Evolutionary conservation across 225 moss, liverwort and hornwort genomes (phyloP), one percentile per base, ranked within the genome.

Genomic region (Physcomitrellopsis africana): DNA sequence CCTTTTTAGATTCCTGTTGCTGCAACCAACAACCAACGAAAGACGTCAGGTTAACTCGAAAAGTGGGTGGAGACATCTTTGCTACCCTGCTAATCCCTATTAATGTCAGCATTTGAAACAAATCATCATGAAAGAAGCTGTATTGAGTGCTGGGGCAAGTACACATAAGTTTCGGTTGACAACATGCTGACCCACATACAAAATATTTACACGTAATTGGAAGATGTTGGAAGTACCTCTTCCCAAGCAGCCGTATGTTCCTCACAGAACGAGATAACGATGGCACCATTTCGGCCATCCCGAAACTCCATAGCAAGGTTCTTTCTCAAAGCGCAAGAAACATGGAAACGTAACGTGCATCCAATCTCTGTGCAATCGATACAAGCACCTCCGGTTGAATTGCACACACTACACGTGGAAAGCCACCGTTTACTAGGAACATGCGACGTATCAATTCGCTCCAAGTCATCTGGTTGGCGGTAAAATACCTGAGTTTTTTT

Each of bases 241-340:
- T 89, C 74, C 81, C 86, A 86, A 62, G 69, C 75, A 22, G 77
- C 73, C 51, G 83, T 86, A 51, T 89, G 83, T 61, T 72, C 67
- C 12, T 81, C 81, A 79, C 81, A 89, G 27, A 89, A 89, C 26
- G 86, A 78, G 63, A 89, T 81, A 7, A 86, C 74, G 7, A 89
- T 81, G 12, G 66, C 70, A 46, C 83, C 81, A 22, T 60, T 37
- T 47, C 72, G 60, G 46, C 70, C 78, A 66, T 75, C 70, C 49
- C 73, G 70, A 9, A 72, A 84, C 62, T 89, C 83, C 41, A 83
- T 68, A 22, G 86, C 83, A 56, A 89, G 82, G 43, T 89, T 81
- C 43, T 73, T 22, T 18, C 86, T 81, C 32, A 89, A 27, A 52
- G 79, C 86, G 23, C 86, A 89, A 42, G 86, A 77, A 17, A 89